Evolutionary conservation across 352 stramenopile genomes (phyloP), one percentile per base, ranked within the genome.

Genomic region (Phytophthora ohioensis): DNA sequence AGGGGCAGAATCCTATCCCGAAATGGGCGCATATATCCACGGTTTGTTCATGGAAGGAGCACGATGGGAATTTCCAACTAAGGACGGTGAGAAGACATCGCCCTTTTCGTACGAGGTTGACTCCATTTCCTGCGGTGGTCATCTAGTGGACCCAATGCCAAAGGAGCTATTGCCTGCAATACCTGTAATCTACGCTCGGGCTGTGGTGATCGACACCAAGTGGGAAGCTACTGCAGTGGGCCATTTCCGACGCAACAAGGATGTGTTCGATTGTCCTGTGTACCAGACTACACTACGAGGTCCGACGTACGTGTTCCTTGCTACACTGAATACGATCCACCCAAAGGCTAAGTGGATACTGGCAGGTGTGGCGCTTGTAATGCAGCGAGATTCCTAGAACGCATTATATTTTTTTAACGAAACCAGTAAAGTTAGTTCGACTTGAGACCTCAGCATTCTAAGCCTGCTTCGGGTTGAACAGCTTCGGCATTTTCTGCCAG

Each of bases 301-400:
- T 1, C 92, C 97, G n/a, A 99, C 95, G 15, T 99, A 97, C 73
- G 86, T 99, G 7, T 99, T 98, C 73, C 79, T 99, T n/a, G 95
- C 95, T 15, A 99, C 97, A 47, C 78, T 99, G 13, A 93, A 93
- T 69, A 98, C 94, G 9, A 73, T 80, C 11, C 74, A 81, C 8
- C 62, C 77, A 7, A 90, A 93, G 64, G 78, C 85, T 43, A 98
- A 98, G 74, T 99, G 97, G 97, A 92, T 93, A 12, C 64, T 98
- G 30, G 95, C 94, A 7, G 96, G 95, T 5, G 80, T 95, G n/a
- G 94, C 95, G 5, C 79, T 99, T 27, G 73, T 99, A 5, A 87
- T 99, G 76, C 95, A 99, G 74, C 94, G 85, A 65, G 95, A 99
- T 76, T 74, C 84, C 34, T 97, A 89, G 21, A 52, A 70, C 34